Evolutionary conservation across 2,329 filamentous ascomycete species (phyloP).

Genomic region (Ceratocystis diversiconidia): DNA sequence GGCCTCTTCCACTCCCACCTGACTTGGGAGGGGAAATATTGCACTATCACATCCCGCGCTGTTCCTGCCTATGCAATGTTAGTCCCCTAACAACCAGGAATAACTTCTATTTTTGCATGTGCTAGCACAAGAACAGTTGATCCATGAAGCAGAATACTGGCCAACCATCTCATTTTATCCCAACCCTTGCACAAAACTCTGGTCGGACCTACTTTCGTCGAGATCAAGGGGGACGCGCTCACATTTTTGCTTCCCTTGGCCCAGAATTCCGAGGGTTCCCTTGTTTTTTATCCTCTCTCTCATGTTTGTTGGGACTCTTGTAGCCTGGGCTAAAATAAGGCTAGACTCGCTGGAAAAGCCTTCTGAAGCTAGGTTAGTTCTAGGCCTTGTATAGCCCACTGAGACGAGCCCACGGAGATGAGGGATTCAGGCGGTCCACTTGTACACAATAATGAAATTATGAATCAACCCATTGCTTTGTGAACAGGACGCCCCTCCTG

Average conservation of each 20-base stretch:
- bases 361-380: neutral
- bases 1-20: neutral
- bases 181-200: neutral
- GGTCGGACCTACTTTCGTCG: neutral
- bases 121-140: neutral
- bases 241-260: neutral
- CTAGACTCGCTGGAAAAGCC: neutral
- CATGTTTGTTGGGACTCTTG: neutral
- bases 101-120: neutral
- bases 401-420: too few relatives aligned
- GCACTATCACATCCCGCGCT: neutral
- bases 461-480: neutral
- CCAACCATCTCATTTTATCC: constrained; percentile 5
- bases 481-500: too few relatives aligned
- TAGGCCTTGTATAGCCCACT: neutral
- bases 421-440: too few relatives aligned
- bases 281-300: neutral
- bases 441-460: neutral
- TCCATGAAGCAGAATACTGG: neutral
- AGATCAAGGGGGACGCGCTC: neutral
- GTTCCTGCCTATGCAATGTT: neutral
- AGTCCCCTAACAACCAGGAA: neutral
- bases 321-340: neutral
- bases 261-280: neutral
- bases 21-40: neutral